These are phyloP conservation scores for Trypanosoma platydactyli DNA, from an alignment of 208 protist species.

Conservation along the genomic window DNA sequence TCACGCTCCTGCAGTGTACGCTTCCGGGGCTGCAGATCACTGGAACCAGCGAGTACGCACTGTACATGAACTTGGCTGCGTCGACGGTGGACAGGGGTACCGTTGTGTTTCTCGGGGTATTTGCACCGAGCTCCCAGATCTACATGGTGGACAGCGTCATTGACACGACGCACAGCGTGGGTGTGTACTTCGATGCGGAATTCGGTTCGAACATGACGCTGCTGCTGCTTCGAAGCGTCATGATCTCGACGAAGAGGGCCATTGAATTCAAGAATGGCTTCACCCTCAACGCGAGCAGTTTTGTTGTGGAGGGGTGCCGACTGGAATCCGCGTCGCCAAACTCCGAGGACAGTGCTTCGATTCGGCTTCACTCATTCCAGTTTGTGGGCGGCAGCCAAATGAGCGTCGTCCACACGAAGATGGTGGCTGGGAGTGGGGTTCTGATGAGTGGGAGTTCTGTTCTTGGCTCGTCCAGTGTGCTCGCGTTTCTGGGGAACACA, in stretches of 20 bases:
- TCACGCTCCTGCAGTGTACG: conserved; percentile 16
- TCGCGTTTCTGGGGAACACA: conserved; percentile 1
- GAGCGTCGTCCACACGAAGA: background rate
- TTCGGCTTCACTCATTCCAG: background rate
- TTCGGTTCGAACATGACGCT: conserved; percentile 5
- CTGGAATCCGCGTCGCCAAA: background rate
- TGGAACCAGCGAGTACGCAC: background rate
- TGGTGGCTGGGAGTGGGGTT: conserved; percentile 7
- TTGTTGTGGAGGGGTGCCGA: conserved; percentile 7
- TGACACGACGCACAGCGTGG: background rate
- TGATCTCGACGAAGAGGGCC: background rate
- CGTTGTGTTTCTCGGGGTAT: background rate
- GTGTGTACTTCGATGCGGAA: background rate
- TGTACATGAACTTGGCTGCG: conserved; percentile 12
- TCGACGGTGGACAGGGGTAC: background rate
- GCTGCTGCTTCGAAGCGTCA: background rate
- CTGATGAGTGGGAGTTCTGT: background rate
- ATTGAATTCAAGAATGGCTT: background rate
- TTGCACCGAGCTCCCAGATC: conserved; percentile 4
- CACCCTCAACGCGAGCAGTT: conserved; percentile 1
- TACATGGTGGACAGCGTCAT: conserved; percentile 11
- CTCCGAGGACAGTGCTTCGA: background rate
- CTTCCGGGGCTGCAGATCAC: background rate
- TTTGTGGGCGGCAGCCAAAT: background rate
- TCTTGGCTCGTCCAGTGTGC: background rate